phyloP scores from a whole-genome alignment of 2,329 filamentous ascomycete species.

The Pseudocercospora macadamiae region DNA sequence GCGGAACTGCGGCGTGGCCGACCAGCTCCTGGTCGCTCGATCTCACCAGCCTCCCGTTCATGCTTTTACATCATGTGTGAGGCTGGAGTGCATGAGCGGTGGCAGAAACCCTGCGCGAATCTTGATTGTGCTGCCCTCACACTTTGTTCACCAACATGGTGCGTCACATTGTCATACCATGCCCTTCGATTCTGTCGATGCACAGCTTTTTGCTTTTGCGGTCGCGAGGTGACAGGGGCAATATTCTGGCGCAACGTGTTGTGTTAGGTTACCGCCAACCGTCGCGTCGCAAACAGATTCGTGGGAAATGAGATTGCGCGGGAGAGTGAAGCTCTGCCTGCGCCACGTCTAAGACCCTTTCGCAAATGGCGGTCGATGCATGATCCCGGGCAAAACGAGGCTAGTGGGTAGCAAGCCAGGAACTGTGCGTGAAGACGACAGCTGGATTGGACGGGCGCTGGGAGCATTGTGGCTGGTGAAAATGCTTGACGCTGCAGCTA shows the following conservation, averaged over 20 bases:
- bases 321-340: too few species aligned
- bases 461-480: neutral
- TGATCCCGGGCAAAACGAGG: too few species aligned
- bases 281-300: neutral
- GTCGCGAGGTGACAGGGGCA: neutral
- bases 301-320: neutral
- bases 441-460: neutral
- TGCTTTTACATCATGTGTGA: neutral
- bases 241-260: neutral
- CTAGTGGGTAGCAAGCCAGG: neutral
- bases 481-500: neutral
- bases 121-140: neutral
- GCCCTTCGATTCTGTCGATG: neutral
- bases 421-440: neutral
- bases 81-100: neutral
- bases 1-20: neutral
- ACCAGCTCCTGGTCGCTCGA: neutral
- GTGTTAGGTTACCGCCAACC: neutral
- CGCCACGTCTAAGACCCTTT: too few species aligned
- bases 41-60: conserved; percentile 5
- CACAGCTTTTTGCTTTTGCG: neutral
- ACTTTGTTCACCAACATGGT: neutral
- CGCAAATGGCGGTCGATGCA: too few species aligned
- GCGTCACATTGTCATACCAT: neutral
- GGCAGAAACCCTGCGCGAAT: neutral